Percentiles rank a stretch among this genome's conserved stretches.
These are phyloP conservation scores for Cucumis hystrix DNA, from an alignment of 306 rosid genomes.

Conservation along the genomic window DNA sequence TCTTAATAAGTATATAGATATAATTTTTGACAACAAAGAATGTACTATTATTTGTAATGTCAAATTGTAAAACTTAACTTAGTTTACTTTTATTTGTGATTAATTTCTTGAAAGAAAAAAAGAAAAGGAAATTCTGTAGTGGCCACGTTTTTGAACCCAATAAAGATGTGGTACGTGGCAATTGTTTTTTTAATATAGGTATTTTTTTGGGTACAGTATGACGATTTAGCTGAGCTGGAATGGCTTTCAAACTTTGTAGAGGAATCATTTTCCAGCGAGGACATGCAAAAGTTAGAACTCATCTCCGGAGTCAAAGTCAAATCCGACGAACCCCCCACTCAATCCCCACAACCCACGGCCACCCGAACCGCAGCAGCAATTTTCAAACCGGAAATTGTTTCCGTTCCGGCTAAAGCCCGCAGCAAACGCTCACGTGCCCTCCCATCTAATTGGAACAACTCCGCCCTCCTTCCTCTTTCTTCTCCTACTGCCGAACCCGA, in stretches of 20 bases:
- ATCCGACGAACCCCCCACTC: conserved; percentile 16
- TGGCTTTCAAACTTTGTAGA: conserved; percentile 29
- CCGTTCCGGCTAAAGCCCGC: conserved; percentile 71
- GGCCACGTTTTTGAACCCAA: no score
- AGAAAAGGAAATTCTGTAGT: no score
- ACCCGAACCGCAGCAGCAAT: conserved; percentile 11
- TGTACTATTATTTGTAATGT: no score
- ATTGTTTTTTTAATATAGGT: no score
- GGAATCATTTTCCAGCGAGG: conserved; percentile 81
- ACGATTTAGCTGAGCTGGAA: conserved; percentile 74
- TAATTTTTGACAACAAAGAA: no score
- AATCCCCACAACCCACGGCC: conserved; percentile 13
- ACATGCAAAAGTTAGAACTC: conserved; percentile 52
- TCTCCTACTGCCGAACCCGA: conserved; percentile 18
- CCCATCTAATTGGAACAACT: conserved; percentile 62
- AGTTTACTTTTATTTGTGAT: no score
- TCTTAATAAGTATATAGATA: no score
- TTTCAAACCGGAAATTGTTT: conserved; percentile 28
- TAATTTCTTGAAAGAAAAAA: no score
- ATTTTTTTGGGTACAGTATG: conserved; percentile 27
- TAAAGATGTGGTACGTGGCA: no score
- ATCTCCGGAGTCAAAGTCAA: conserved; percentile 46
- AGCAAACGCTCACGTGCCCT: conserved; percentile 68
- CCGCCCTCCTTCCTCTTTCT: conserved; percentile 56
- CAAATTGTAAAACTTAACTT: no score